phyloP scores from a whole-genome alignment of 2,329 filamentous ascomycete species.

The Cytospora paraplurivora region DNA sequence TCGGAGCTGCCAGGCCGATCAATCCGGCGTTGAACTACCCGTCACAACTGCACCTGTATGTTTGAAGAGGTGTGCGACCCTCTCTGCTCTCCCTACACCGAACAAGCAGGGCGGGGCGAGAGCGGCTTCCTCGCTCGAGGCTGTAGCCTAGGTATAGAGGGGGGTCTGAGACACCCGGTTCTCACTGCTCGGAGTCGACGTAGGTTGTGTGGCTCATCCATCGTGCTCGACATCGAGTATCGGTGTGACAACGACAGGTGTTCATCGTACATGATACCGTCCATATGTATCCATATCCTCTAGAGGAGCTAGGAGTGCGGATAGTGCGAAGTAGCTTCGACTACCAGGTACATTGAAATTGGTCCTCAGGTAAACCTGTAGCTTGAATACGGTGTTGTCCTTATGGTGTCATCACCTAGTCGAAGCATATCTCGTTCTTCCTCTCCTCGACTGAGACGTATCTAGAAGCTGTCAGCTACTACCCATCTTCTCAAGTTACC shows the following conservation, averaged over 20 bases:
- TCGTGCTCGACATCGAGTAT: conserved; percentile 2
- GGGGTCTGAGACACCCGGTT: background rate
- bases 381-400: conserved; percentile 1
- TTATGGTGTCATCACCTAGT: conserved; percentile 6
- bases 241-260: background rate
- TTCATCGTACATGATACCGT: conserved; percentile 17
- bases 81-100: conserved; percentile 8
- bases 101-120: conserved; percentile 12
- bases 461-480: background rate
- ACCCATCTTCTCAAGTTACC: background rate
- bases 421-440: conserved; percentile 16
- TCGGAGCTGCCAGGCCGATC: conserved; percentile 8
- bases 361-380: conserved; percentile 4
- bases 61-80: conserved; percentile 6
- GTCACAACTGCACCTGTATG: background rate
- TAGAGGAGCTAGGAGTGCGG: background rate
- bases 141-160: background rate
- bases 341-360: background rate
- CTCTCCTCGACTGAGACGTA: conserved; percentile 17
- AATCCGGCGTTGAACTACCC: background rate
- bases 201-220: background rate
- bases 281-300: background rate
- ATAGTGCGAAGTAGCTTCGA: conserved; percentile 14
- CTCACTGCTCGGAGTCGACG: conserved; percentile 4
- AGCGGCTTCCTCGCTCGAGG: conserved; percentile 10